Evolutionary conservation across 129 eudicot species (phyloP), one percentile per base, ranked within the genome.

Genomic region (Lonicera japonica): DNA sequence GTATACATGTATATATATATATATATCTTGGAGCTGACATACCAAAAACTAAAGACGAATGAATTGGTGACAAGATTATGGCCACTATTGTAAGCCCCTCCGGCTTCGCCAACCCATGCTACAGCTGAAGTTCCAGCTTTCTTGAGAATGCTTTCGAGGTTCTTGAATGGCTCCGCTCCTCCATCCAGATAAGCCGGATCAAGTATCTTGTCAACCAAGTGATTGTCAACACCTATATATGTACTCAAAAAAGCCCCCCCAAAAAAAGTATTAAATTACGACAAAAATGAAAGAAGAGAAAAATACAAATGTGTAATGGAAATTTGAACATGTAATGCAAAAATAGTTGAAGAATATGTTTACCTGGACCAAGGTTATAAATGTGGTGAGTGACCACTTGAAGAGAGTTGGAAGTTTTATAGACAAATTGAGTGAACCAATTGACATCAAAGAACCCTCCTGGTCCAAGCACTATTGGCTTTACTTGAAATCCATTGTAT

Each of bases 71-170:
- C 95, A 41, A 67, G 81, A 63, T 84, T 72, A 11, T 79, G 86
- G 23, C 98, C 96, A 41, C 96, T 92, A 54, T 84, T 87, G 70
- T 84, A 87, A 11, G 95, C 96, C 14, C 97, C 97, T 61, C 97
- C 97, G 20, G 97, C 71, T 71, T 92, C 98, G 47, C 98, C 96
- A 75, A 92, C 95, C 98, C 98, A 92, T 21, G 98, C 84, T 21
- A 68, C 50, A 22, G 96, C 86, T 3, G 86, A 79, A 64, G 77
- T 76, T 24, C 62, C 55, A 6, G 88, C 77, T 50, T 56, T 80
- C 73, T 80, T 80, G 60, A 92, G 66, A 18, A 78, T 68, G 60
- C 64, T 78, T 39, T 82, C 61, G 65, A 92, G 86, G 19, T 76
- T 75, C 56, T 71, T 82, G 25, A 85, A 92, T 1, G 85, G 79